These are phyloP conservation scores for Fusarium citri DNA, from an alignment of 2,329 filamentous ascomycete species.

Conservation along the genomic window DNA sequence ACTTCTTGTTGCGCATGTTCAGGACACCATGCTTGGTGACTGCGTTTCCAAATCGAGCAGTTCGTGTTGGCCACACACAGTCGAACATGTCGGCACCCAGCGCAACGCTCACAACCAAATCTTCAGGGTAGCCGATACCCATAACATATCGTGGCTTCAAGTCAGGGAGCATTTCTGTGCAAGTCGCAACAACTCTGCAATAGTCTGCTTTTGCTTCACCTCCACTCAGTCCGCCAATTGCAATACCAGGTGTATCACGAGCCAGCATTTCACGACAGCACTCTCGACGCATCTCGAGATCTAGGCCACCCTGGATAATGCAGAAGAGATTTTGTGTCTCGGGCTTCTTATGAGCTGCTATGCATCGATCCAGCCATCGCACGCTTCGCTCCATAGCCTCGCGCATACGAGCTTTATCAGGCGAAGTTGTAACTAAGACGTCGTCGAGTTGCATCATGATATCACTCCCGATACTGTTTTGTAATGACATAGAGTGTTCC, in stretches of 20 bases:
- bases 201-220: constrained; percentile 95
- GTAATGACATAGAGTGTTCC: constrained; percentile 94
- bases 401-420: constrained; percentile 86
- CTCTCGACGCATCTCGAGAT: constrained; percentile 84
- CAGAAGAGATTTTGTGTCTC: constrained; percentile 93
- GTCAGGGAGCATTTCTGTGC: constrained; percentile 85
- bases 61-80: constrained; percentile 97
- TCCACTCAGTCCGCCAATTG: constrained; percentile 93
- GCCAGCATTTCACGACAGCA: constrained; percentile 90
- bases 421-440: constrained; percentile 95
- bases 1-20: constrained; percentile 82
- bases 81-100: constrained; percentile 99
- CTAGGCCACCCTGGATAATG: constrained; percentile 96
- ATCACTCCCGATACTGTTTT: constrained; percentile 97
- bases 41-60: constrained; percentile 95
- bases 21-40: constrained; percentile 84
- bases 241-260: constrained; percentile 93
- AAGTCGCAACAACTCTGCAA: constrained; percentile 88
- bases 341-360: constrained; percentile 86
- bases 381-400: constrained; percentile 96
- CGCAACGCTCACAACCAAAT: constrained; percentile 91
- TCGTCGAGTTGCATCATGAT: constrained; percentile 99
- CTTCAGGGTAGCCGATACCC: constrained; percentile 98
- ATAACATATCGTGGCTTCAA: constrained; percentile 98
- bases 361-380: constrained; percentile 95